Conservation (phyloP, 495 filamentous ascomycete species). For the Aspergillus bertholletiae region DNA sequence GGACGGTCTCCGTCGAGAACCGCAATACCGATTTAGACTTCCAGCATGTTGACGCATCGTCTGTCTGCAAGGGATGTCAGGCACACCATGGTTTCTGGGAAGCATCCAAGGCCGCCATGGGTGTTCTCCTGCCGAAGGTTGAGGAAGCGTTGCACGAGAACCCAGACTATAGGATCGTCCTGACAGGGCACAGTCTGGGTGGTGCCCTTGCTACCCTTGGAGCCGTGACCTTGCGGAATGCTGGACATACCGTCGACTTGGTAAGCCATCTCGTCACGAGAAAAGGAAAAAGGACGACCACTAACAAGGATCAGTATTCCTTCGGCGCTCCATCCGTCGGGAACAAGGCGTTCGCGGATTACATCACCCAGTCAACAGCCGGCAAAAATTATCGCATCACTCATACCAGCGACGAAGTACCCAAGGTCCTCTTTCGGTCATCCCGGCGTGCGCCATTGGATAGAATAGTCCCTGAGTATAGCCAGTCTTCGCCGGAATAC, state of each 20-base stretch:
- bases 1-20: constrained; percentile 54
- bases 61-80: constrained; percentile 28
- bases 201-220: constrained; percentile 55
- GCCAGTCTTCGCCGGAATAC: constrained; percentile 59
- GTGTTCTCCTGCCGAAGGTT: constrained; percentile 25
- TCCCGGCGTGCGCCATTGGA: background rate
- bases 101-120: constrained; percentile 36
- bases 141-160: constrained; percentile 19
- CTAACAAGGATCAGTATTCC: constrained; percentile 42
- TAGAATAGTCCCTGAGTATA: constrained; percentile 32
- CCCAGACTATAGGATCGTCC: constrained; percentile 44
- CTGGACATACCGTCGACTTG: constrained; percentile 21
- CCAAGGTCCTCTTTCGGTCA: constrained; percentile 46
- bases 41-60: constrained; percentile 11
- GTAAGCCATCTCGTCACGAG: too few relatives aligned
- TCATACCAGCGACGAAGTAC: constrained; percentile 56
- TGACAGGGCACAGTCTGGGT: constrained; percentile 61
- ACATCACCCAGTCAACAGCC: constrained; percentile 34
- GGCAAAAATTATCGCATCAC: constrained; percentile 56
- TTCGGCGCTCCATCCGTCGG: constrained; percentile 62
- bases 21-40: constrained; percentile 53
- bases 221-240: constrained; percentile 45
- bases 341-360: constrained; percentile 42
- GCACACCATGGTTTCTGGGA: constrained; percentile 46
- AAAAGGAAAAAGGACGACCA: too few relatives aligned